These are phyloP conservation scores for Populus nigra DNA, from an alignment of 345 rosid species.

Conservation along the genomic window DNA sequence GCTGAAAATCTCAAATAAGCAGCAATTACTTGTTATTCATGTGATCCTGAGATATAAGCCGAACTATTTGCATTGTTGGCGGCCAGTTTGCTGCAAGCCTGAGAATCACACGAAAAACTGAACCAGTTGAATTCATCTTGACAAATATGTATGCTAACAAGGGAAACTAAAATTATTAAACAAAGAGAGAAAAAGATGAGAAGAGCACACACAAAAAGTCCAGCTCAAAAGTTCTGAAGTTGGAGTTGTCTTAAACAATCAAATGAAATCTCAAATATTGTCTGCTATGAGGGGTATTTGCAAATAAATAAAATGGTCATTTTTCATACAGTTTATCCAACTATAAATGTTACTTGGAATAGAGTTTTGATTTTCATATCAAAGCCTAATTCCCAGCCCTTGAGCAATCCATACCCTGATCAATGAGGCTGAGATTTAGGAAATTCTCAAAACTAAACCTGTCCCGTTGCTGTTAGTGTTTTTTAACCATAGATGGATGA, in stretches of 20 bases:
- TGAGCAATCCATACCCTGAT: background rate
- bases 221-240: background rate
- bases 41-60: conserved; percentile 94
- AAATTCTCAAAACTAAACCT: conserved; percentile 1
- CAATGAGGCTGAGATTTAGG: background rate
- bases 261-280: background rate
- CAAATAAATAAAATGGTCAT: background rate
- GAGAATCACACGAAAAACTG: conserved; percentile 27
- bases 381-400: background rate
- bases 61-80: conserved; percentile 85
- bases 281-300: background rate
- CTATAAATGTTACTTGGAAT: background rate
- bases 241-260: background rate
- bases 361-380: background rate
- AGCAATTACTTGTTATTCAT: conserved; percentile 87
- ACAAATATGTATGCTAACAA: background rate
- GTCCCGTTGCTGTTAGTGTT: background rate
- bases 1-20: conserved; percentile 15
- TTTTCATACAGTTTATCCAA: background rate
- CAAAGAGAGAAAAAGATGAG: background rate
- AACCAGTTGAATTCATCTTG: conserved; percentile 1
- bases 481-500: background rate
- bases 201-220: background rate
- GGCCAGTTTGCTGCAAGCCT: conserved; percentile 99
- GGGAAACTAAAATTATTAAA: background rate